These are phyloP conservation scores for Pyrenophora graminea DNA, from an alignment of 2,329 filamentous ascomycete genomes.

Conservation along the genomic window DNA sequence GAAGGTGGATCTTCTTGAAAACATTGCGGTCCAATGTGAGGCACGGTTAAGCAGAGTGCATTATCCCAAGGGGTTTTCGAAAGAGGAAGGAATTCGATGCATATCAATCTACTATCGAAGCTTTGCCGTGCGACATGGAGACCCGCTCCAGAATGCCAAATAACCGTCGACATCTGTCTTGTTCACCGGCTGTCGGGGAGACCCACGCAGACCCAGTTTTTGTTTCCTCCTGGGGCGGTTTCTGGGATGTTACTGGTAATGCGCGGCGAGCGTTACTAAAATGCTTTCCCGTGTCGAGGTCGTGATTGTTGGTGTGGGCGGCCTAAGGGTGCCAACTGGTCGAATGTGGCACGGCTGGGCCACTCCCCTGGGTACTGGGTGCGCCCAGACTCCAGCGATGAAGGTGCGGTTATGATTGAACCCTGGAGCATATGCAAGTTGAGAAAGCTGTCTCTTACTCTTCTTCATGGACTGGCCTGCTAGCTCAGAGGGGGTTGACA, in stretches of 20 bases:
- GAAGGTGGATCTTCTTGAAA: neutral
- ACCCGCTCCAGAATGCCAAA: slow-evolving; percentile 3
- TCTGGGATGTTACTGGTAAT: slow-evolving; percentile 5
- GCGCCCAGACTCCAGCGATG: slow-evolving; percentile 1
- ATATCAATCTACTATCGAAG: slow-evolving; percentile 4
- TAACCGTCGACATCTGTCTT: slow-evolving; percentile 4
- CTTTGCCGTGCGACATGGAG: slow-evolving; percentile 4
- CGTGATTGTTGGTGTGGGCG: slow-evolving; percentile 1
- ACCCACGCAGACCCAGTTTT: slow-evolving; percentile 9
- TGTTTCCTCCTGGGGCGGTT: slow-evolving; percentile 3
- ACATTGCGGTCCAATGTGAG: neutral
- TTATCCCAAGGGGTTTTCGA: neutral
- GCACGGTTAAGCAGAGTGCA: neutral
- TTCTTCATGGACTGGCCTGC: neutral
- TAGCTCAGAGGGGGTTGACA: neutral
- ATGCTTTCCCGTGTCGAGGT: slow-evolving; percentile 6
- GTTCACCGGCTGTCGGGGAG: neutral
- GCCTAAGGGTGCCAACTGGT: slow-evolving; percentile 7
- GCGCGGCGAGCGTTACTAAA: slow-evolving; percentile 6
- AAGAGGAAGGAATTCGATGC: slow-evolving; percentile 4
- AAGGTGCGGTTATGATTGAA: neutral
- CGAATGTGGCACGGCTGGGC: slow-evolving; percentile 8
- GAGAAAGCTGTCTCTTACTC: neutral
- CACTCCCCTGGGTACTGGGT: neutral
- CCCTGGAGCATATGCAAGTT: neutral